Conservation (phyloP, 2,329 filamentous ascomycete genomes). For the Onygenales sp. region DNA sequence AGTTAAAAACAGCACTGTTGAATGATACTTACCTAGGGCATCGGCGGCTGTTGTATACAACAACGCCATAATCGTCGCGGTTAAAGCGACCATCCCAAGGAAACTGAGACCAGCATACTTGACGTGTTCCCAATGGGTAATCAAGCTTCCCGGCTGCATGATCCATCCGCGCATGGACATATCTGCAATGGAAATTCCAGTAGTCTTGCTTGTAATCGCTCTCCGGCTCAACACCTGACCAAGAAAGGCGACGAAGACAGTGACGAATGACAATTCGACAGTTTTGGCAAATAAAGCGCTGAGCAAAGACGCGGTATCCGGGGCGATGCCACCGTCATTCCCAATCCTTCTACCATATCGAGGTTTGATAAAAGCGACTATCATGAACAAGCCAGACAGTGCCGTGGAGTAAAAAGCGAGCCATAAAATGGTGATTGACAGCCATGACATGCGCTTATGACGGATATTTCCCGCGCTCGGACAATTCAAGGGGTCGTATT, state of each 20-base stretch:
- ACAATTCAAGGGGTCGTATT: conserved; percentile 13
- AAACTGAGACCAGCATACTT: conserved; percentile 54
- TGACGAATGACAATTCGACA: conserved; percentile 69
- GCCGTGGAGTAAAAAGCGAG: conserved; percentile 29
- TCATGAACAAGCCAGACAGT: conserved; percentile 49
- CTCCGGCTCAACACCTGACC: conserved; percentile 66
- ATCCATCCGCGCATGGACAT: conserved; percentile 71
- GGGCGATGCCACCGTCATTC: conserved; percentile 43
- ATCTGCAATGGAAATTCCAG: conserved; percentile 64
- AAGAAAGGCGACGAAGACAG: conserved; percentile 63
- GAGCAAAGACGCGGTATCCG: conserved; percentile 56
- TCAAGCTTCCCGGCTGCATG: conserved; percentile 60
- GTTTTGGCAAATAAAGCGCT: conserved; percentile 64
- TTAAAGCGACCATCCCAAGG: conserved; percentile 54
- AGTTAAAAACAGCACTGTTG: neutral
- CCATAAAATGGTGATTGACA: conserved; percentile 23
- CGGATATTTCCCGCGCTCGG: conserved; percentile 21
- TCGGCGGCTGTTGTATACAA: conserved; percentile 71
- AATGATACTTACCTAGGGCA: conserved; percentile 42
- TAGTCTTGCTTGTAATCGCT: conserved; percentile 50
- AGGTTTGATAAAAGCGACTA: conserved; percentile 52
- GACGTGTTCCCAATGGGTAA: conserved; percentile 59
- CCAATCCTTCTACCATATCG: conserved; percentile 52
- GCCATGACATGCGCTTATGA: conserved; percentile 25
- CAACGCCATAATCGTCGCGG: conserved; percentile 56